These are phyloP conservation scores for Russula lepida DNA, from an alignment of 768 basidiomycete species.

Conservation along the genomic window DNA sequence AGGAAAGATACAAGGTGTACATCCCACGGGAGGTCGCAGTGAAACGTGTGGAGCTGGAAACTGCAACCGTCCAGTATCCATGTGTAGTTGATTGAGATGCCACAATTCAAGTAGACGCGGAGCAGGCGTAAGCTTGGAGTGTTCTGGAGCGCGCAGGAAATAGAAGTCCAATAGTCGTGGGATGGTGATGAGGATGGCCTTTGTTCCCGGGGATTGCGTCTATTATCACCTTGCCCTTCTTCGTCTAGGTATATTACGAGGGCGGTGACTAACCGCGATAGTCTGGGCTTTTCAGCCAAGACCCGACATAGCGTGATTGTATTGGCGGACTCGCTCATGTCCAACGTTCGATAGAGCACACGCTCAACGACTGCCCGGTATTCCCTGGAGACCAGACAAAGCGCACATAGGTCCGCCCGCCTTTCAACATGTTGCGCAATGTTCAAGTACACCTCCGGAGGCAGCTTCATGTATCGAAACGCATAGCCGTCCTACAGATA, in stretches of 20 bases:
- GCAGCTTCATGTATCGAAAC: slow-evolving; percentile 41
- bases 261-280: slow-evolving; percentile 45
- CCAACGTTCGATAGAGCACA: slow-evolving; percentile 52
- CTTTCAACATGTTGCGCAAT: slow-evolving; percentile 46
- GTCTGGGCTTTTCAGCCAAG: slow-evolving; percentile 38
- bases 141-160: slow-evolving; percentile 43
- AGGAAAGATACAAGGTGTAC: slow-evolving; percentile 44
- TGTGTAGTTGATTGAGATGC: slow-evolving; percentile 25
- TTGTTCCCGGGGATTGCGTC: slow-evolving; percentile 22
- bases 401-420: slow-evolving; percentile 45
- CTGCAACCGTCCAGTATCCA: slow-evolving; percentile 35
- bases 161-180: slow-evolving; percentile 41
- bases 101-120: slow-evolving; percentile 36
- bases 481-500: slow-evolving; percentile 6
- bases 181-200: slow-evolving; percentile 26
- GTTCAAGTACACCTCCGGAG: slow-evolving; percentile 49
- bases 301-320: slow-evolving; percentile 41
- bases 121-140: slow-evolving; percentile 43
- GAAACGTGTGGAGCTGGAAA: slow-evolving; percentile 52
- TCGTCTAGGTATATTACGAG: slow-evolving; percentile 42
- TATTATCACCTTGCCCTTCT: slow-evolving; percentile 21
- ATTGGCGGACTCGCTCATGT: slow-evolving; percentile 34
- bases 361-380: slow-evolving; percentile 50
- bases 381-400: slow-evolving; percentile 49
- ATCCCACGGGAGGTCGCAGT: slow-evolving; percentile 64